These are phyloP conservation scores for Phytophthora nicotianae DNA, from an alignment of 352 stramenopile genomes.

Conservation along the genomic window DNA sequence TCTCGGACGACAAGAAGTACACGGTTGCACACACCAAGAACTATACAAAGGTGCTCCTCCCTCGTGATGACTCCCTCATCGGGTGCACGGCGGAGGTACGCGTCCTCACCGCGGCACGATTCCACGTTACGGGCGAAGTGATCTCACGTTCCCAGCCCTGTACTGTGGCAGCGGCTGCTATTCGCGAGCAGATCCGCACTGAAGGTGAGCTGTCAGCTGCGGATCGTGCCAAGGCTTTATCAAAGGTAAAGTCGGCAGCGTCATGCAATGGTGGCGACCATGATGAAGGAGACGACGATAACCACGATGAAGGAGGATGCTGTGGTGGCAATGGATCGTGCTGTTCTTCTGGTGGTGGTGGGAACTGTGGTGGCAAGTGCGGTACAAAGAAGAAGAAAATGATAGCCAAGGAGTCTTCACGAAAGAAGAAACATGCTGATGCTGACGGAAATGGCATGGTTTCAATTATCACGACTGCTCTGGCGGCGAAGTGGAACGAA, in stretches of 20 bases:
- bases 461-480: constrained; percentile 20
- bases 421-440: constrained; percentile 23
- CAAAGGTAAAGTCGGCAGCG: constrained; percentile 26
- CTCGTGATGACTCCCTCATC: constrained; percentile 73
- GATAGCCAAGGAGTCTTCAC: constrained; percentile 14
- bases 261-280: constrained; percentile 18
- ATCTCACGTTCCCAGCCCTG: constrained; percentile 60
- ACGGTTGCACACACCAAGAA: constrained; percentile 91
- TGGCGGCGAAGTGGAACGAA: constrained; percentile 32
- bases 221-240: constrained; percentile 39
- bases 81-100: constrained; percentile 72
- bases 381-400: constrained; percentile 43
- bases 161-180: constrained; percentile 51
- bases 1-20: constrained; percentile 75
- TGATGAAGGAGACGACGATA: constrained; percentile 23
- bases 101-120: constrained; percentile 59
- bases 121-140: constrained; percentile 78
- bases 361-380: constrained; percentile 37
- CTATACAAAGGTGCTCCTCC: constrained; percentile 93
- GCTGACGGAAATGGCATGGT: constrained; percentile 10
- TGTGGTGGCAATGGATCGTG: constrained; percentile 41
- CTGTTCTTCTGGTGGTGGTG: constrained; percentile 37
- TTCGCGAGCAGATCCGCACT: constrained; percentile 58
- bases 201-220: constrained; percentile 38
- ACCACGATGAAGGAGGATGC: constrained; percentile 33